phyloP scores from a whole-genome alignment of 208 protist species.

The Entamoeba nuttalli region DNA sequence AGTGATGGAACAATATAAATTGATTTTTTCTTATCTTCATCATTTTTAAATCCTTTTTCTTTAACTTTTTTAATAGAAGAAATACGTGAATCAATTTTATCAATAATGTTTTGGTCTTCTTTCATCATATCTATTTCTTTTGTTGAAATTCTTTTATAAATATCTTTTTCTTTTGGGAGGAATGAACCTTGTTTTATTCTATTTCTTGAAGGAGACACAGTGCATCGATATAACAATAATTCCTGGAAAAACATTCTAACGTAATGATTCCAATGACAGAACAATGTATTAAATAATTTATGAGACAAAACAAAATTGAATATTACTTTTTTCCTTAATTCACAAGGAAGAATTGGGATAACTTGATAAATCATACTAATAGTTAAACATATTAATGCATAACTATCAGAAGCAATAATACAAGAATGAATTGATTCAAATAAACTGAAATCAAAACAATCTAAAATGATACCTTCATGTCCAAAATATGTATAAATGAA shows the following conservation, averaged over 20 bases:
- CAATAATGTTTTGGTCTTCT: not conserved
- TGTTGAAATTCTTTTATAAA: not conserved
- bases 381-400: not conserved
- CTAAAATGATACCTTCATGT: not conserved
- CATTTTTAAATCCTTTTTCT: not conserved
- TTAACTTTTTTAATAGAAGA: not conserved
- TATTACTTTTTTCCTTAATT: not conserved
- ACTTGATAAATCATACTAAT: not conserved
- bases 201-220: not conserved
- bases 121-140: not conserved
- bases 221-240: not conserved
- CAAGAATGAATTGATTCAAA: not conserved
- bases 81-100: not conserved
- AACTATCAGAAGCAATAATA: not conserved
- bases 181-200: not conserved
- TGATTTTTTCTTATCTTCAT: not conserved
- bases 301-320: not conserved
- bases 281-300: not conserved
- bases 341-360: not conserved
- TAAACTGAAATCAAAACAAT: not conserved
- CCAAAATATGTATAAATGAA: not conserved
- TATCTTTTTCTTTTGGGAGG: not conserved
- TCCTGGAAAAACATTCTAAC: not conserved
- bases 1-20: not conserved
- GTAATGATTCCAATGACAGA: not conserved